Evolutionary conservation across 495 filamentous ascomycete species (phyloP), one percentile per base, ranked within the genome.

Genomic region (Talaromyces trachyspermus): DNA sequence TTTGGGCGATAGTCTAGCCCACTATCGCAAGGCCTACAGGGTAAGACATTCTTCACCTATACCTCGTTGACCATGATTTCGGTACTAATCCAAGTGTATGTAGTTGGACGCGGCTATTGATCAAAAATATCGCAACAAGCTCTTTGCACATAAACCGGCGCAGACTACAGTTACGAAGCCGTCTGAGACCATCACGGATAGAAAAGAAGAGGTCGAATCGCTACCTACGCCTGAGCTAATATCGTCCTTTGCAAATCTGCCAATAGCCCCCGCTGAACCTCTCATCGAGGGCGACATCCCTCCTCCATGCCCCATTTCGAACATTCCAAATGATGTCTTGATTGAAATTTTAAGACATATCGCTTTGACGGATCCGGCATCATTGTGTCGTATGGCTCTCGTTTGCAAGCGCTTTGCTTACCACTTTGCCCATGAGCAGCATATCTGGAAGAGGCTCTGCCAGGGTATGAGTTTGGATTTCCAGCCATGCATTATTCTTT

Each of bases 341-440:
- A 71, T 86, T 7, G 78, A 89, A 38, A 82, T 91, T 43, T 57
- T 95, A 4, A 67, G 67, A 11, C 75, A 86, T 46, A 72, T 87
- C 2, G 91, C 89, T 0, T 49, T 87, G 18, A 55, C 69, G n/a
- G 92, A 98, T 51, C 70, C 94, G 0, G 85, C 84, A 3, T 77
- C 84, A 12, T 89, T 95, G 56, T 77, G 75, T 15, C 83, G 88
- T n/a, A 74, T 89, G 43, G 71, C 88, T 0, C 77, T 81, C 33
- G 91, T 95, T 0, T 96, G 92, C 69, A 91, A 87, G 58, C 76
- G 84, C 4, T 68, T 98, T 22, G 88, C 92, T 30, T 95, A 83
- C 59, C 74, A 95, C 22, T 87, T 95, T 15, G 62, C 77, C 1
- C 86, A 84, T 39, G 90, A 97, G 56, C 86, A 96, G 49, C 72